Percentiles rank a stretch among this genome's conserved stretches.
Evolutionary conservation across 2,329 filamentous ascomycete genomes (phyloP).

Genomic region (Aspergillus tamarii): DNA sequence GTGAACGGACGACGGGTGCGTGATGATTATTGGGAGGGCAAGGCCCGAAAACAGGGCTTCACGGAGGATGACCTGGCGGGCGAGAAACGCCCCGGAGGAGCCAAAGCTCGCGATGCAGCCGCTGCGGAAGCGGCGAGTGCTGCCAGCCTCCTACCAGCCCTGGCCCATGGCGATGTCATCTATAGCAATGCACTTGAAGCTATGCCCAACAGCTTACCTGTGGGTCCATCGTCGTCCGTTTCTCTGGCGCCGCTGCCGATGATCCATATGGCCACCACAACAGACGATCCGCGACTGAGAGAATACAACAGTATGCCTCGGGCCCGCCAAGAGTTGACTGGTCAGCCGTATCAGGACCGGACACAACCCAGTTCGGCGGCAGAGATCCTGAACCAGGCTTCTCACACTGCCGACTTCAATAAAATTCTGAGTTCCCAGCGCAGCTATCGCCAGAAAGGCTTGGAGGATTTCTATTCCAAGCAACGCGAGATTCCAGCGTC

Average conservation of each 20-base stretch:
- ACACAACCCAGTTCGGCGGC: slow-evolving; percentile 73
- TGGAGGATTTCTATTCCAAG: slow-evolving; percentile 79
- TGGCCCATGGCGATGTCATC: slow-evolving; percentile 81
- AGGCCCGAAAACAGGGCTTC: slow-evolving; percentile 95
- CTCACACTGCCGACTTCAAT: slow-evolving; percentile 89
- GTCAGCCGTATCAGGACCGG: slow-evolving; percentile 84
- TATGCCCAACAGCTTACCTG: slow-evolving; percentile 69
- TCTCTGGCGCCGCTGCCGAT: slow-evolving; percentile 75
- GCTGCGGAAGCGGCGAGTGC: slow-evolving; percentile 68
- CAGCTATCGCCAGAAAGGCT: slow-evolving; percentile 74
- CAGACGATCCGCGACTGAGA: slow-evolving; percentile 74
- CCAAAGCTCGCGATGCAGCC: slow-evolving; percentile 82
- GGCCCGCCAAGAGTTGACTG: slow-evolving; percentile 86
- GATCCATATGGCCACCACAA: slow-evolving; percentile 79
- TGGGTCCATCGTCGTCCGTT: slow-evolving; percentile 67
- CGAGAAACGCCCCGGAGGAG: slow-evolving; percentile 90
- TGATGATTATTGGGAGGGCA: slow-evolving; percentile 98
- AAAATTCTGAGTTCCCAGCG: slow-evolving; percentile 80
- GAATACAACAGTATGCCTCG: slow-evolving; percentile 84
- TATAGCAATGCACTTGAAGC: slow-evolving; percentile 78
- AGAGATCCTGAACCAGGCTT: slow-evolving; percentile 83
- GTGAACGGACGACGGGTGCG: slow-evolving; percentile 86
- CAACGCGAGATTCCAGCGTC: slow-evolving; percentile 75
- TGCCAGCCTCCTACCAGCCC: slow-evolving; percentile 61
- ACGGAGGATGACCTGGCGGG: slow-evolving; percentile 95